Evolutionary conservation across 2,329 filamentous ascomycete genomes (phyloP).

Genomic region (Aspergillus brunneoviolaceus): DNA sequence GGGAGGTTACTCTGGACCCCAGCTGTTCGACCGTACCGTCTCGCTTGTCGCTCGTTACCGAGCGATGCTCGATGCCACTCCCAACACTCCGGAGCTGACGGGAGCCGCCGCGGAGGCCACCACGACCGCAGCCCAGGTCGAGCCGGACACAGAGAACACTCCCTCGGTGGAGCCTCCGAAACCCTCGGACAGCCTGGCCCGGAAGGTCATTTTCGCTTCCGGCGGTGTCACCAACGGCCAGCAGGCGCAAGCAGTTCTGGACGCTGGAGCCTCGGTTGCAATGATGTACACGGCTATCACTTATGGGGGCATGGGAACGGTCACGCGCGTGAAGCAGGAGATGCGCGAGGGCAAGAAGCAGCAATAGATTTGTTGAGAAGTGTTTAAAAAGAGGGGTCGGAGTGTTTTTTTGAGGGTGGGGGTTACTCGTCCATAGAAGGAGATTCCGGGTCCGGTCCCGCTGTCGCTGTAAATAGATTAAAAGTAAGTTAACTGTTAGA

Average conservation of each 20-base stretch:
- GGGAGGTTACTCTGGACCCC: conserved; percentile 88
- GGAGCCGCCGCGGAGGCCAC: conserved; percentile 15
- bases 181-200: conserved; percentile 18
- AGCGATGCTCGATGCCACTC: conserved; percentile 59
- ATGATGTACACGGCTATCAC: conserved; percentile 84
- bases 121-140: conserved; percentile 18
- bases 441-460: not conserved
- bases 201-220: conserved; percentile 86
- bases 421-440: not conserved
- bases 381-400: not conserved
- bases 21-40: conserved; percentile 78
- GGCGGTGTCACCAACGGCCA: conserved; percentile 88
- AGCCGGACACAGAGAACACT: conserved; percentile 23
- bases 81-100: conserved; percentile 23
- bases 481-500: not conserved
- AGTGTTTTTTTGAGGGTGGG: not conserved
- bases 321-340: conserved; percentile 53
- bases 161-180: conserved; percentile 19
- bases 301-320: conserved; percentile 62
- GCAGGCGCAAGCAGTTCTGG: conserved; percentile 76
- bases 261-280: conserved; percentile 85
- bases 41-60: conserved; percentile 78
- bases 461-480: not conserved
- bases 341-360: conserved; percentile 41
- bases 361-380: not conserved